Base-by-base conservation (phyloP, 805 yeast species). In the Candida alai region DNA sequence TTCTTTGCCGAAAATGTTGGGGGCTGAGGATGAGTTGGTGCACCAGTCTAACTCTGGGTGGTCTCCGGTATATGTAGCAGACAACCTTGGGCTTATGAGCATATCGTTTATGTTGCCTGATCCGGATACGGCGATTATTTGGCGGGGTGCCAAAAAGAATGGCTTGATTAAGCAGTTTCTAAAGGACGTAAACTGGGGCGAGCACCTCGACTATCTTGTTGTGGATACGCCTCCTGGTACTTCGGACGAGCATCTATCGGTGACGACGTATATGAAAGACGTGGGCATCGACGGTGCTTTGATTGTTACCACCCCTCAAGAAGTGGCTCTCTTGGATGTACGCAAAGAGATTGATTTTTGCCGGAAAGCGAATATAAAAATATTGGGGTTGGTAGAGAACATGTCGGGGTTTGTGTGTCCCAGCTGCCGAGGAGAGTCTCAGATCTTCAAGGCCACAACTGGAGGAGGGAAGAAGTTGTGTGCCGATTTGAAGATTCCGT, bases 371-470 rank as follows among this genome's bases (percentile, higher is more conserved):
- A 80, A 79, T 2, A 88, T 93, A 41, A 80, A 73, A 40, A 74
- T 93, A 3, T 58, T 93, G 28, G 99, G 99, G 0, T 60, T 93
- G 10, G 97, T 93, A 13, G 99, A 93, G 56, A 93, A 93, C 57
- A 93, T 93, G 99, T 78, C 96, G 6, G 99, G 98, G 2, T 93
- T 93, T 62, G 97, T 93, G 11, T 93, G 99, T 56, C 98, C 98
- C 4, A 78, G 70, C 51, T 93, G 99, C 60, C 76, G 84, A 42
- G 93, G 93, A 6, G 85, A 89, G 59, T 84, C 95, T 0, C 78
- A 80, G 50, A 89, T 93, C 4, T 93, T 93, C 61, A 80, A 82
- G 41, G 86, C 98, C 11, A 93, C 98, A 2, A 93, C 98, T 0
- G 98, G 98, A 11, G 99, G 99, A 14, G 99, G 97, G 6, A 72